Evolutionary conservation across 31 red algal genomes (phyloP), one percentile per base, ranked within the genome.

Genomic region (Odonthalia washingtoniensis): DNA sequence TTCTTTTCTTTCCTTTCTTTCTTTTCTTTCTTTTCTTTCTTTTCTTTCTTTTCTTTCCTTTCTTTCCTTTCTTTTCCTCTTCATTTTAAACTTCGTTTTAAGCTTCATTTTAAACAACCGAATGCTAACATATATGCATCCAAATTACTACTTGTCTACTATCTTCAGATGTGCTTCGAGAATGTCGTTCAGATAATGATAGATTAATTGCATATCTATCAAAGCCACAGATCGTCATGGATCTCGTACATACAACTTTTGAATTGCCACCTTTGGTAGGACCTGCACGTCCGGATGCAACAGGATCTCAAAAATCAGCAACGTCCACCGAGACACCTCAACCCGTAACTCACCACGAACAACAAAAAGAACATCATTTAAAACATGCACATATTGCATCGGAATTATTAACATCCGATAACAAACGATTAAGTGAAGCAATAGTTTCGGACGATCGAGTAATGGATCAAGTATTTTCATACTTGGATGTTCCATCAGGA

Each of bases 341-440:
- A 24, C 64, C 31, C 16, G 18, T 43, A 17, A 43, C 61, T 4
- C 72, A 78, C 40, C 37, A 24, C 28, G 83, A 87, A 43, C 35
- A 76, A 45, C 40, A 34, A 14, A 41, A 46, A 5, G 81, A 94
- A 21, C 67, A 52, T 31, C 86, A 81, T 21, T 78, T 84, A 70
- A 94, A 94, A 14, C 70, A 75, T 3, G 81, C 92, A 24, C 85
- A 90, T 64, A 75, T 90, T 40, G 86, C 92, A 5, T 94, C 86
- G 17, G 92, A 94, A 60, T 45, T 94, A 2, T 86, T 94, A 35
- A 75, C 87, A 1, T 62, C 86, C 26, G 92, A 94, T 24, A 86
- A 88, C 46, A 67, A 70, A 4, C 17, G 16, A 0, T 12, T 94
- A 18, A 74, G 65, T 21, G 86, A 75, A 41, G 74, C 86, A 17